Conservation (phyloP, 2,329 filamentous ascomycete species). For the Alternaria brassicae region DNA sequence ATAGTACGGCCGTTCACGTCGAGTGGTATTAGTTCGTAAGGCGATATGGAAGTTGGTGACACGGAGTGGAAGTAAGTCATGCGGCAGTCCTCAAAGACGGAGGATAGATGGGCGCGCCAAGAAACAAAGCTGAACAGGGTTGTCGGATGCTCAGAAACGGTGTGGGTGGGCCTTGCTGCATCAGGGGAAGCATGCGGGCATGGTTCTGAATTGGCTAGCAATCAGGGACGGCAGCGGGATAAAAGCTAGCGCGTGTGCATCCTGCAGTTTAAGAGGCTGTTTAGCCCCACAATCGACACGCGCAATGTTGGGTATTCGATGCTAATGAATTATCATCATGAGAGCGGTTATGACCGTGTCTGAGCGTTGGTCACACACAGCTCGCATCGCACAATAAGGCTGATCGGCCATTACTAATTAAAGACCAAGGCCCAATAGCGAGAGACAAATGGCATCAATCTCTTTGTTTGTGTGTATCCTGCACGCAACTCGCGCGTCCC, state of each 20-base stretch:
- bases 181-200: constrained; percentile 42
- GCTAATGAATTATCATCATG: constrained; percentile 29
- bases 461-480: constrained; percentile 17
- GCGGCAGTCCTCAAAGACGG: constrained; percentile 27
- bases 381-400: constrained; percentile 11
- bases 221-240: constrained; percentile 43
- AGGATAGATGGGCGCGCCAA: constrained; percentile 30
- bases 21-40: constrained; percentile 24
- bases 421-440: constrained; percentile 23
- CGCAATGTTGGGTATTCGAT: constrained; percentile 44
- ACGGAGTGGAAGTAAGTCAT: constrained; percentile 30
- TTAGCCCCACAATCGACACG: constrained; percentile 42
- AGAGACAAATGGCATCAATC: constrained; percentile 29
- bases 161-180: constrained; percentile 37
- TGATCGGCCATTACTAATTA: constrained; percentile 36
- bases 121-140: constrained; percentile 36
- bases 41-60: constrained; percentile 31
- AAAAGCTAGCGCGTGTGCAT: constrained; percentile 35
- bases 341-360: constrained; percentile 17
- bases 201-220: constrained; percentile 45
- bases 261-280: constrained; percentile 34
- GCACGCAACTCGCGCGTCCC: constrained; percentile 43
- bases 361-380: constrained; percentile 23
- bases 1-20: constrained; percentile 18
- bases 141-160: constrained; percentile 37